A percentile compares a stretch with the other conserved stretches of the same genome.
These are phyloP conservation scores for Blastobotrys persicus DNA, from an alignment of 1,139 yeast genomes.

Conservation along the genomic window DNA sequence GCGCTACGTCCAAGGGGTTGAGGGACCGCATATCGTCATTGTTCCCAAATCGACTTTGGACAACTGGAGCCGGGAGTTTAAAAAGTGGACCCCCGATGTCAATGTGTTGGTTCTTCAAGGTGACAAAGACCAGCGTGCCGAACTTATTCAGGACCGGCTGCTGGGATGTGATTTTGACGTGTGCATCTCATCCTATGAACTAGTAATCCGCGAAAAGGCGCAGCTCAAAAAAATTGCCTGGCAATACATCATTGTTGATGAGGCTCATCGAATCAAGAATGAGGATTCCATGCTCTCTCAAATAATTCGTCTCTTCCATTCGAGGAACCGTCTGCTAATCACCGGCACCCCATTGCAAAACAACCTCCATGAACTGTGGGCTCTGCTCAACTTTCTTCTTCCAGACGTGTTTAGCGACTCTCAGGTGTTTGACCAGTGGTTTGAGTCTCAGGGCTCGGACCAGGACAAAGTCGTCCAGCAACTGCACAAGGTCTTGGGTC, in stretches of 20 bases:
- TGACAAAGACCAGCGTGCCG: slow-evolving; percentile 68
- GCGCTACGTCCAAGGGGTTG: slow-evolving; percentile 68
- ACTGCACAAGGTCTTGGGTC: slow-evolving; percentile 84
- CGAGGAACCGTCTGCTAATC: slow-evolving; percentile 77
- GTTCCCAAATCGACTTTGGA: slow-evolving; percentile 95
- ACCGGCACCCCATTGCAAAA: slow-evolving; percentile 97
- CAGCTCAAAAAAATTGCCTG: slow-evolving; percentile 79
- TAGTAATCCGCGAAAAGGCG: slow-evolving; percentile 86
- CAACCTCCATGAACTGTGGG: slow-evolving; percentile 95
- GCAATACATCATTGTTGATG: slow-evolving; percentile 94
- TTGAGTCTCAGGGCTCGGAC: slow-evolving; percentile 53
- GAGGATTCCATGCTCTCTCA: slow-evolving; percentile 91
- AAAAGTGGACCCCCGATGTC: slow-evolving; percentile 96
- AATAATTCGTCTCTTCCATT: slow-evolving; percentile 81
- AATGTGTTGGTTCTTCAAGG: slow-evolving; percentile 85
- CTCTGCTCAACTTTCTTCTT: slow-evolving; percentile 77
- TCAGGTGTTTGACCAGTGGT: slow-evolving; percentile 92
- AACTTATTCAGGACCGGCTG: slow-evolving; percentile 56
- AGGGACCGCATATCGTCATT: slow-evolving; percentile 87
- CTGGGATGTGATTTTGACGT: slow-evolving; percentile 82
- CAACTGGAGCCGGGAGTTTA: slow-evolving; percentile 93
- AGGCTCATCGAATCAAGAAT: slow-evolving; percentile 94
- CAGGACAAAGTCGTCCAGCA: slow-evolving; percentile 75
- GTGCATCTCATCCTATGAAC: slow-evolving; percentile 87
- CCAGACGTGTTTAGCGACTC: slow-evolving; percentile 97